Base-by-base conservation (phyloP, 192 early-diverging fungal species). In the Paraglomus occultum region DNA sequence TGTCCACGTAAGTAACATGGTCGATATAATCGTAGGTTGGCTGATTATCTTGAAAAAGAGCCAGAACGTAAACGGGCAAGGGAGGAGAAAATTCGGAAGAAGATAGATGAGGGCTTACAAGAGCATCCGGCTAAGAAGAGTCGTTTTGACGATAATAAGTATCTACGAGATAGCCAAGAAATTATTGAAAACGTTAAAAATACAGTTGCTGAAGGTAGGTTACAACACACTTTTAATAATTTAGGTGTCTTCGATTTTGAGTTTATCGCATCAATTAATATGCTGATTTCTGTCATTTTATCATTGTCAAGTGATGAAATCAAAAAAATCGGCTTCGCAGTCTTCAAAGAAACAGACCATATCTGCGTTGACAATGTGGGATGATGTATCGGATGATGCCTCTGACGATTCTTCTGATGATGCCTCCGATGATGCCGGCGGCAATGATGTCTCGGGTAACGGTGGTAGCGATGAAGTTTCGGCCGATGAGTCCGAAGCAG, bases 81-180 rank as follows among this genome's bases (percentile, higher is more conserved):
- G 65, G 74, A 82, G 31, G 89, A 92, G 45, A 77, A 76, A 44
- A 46, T 88, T 23, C 76, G 84, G 47, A 83, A 92, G 70, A 92
- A 92, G 76, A 95, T 99, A 61, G 90, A 92, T 51, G 84, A 93
- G 50, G 76, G 87, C 54, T 83, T 89, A 22, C 80, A 68, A 15
- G 75, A 77, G 52, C 73, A 62, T 22, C 81, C 87, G 6, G 81
- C 72, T 1, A 86, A 85, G 59, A 95, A 94, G 75, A 75, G 89
- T 63, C 83, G 89, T 0, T 96, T 94, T 80, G 90, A 97, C 69
- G 94, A 97, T 70, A 75, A 84, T 0, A 82, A 91, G 23, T 97
- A 89, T 63, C 79, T 84, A 47, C 73, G 87, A 53, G 82, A 85
- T 43, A 75, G 84, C 40, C 89, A 90, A 71, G 82, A 91, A 48